Evolutionary conservation across 1,284 basidiomycete genomes (phyloP), one percentile per base, ranked within the genome.

Genomic region (Entoloma clypeatum): DNA sequence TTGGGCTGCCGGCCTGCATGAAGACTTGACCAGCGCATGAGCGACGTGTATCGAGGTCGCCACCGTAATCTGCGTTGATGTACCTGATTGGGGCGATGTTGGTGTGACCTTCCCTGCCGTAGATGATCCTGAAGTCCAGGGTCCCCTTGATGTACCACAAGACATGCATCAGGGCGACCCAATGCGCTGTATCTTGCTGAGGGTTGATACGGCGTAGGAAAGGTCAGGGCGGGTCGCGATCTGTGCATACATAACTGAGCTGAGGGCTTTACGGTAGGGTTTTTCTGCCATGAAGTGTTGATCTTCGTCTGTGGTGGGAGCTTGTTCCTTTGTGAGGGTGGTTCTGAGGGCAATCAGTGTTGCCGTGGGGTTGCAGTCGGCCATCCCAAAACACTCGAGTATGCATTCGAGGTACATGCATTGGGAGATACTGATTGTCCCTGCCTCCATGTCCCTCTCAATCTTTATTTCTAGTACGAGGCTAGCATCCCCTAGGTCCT

Each of bases 31-130:
- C n/a, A n/a, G n/a, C n/a, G n/a, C n/a, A n/a, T 0, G 63, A 67
- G 6, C 50, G 43, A 1, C 56, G 29, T 29, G 55, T 56, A 18
- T 57, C 50, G 1, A 43, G n/a, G 46, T 55, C 53, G 0, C 50
- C 57, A 3, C 49, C 65, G 37, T 51, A 65, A 44, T 71, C 62
- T 0, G 68, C 50, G 41, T 72, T 67, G 2, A 56, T 53, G 42
- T 59, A 73, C 1, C 60, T 60, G 9, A 51, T 42, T 1, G 53
- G 51, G 11, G 49, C 41, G 10, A 64, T 25, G 6, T 34, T 27
- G 17, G 8, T 17, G 8, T 21, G 16, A 37, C 26, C 11, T 25
- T 41, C 8, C 41, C 47, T 49, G 5, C 36, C 42, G 25, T 60
- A 65, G 3, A 49, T 57, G 3, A 66, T 35, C 3, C 45, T 49